Base-by-base conservation (phyloP, 495 filamentous ascomycete species). In the Geopyxis carbonaria region DNA sequence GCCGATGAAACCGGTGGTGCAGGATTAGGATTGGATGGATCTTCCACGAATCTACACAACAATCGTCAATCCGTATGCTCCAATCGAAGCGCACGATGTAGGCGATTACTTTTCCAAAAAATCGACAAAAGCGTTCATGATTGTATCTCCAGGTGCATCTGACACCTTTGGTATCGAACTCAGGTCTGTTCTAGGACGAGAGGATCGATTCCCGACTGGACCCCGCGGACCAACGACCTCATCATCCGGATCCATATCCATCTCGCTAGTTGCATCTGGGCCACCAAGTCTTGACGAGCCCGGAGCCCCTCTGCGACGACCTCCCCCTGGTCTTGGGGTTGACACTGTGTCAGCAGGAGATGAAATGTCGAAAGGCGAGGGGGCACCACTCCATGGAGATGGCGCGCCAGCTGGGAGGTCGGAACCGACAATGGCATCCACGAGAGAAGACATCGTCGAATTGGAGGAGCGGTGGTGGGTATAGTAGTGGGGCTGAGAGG, bases 121-220 rank as follows among this genome's bases (percentile, higher is more conserved):
- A 44, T 72, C 72, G 57, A 92, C 78, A 56, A 97, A 95, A 15
- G 76, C 69, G 41, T 79, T 67, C 51, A 84, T 81, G 19, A 94
- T 76, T 36, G 78, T 78, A 45, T 91, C 74, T 31, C 82, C 89
- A 5, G 85, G 79, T 40, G 69, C 66, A 61, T 99, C 91, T 28
- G 85, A 74, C n/a, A 93, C 83, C 40, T 73, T 68, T 7, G 85
- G 80, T 30, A 94, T 73, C 35, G 71, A 67, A 27, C 69, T 51
- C 30, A 56, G 18, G 30, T 56, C 53, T 24, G 42, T 30, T 24
- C 53, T 29, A 8, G 47, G 52, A 1, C 52, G 44, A 24, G 44
- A 43, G 14, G 53, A 34, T 20, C 51, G 35, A n/a, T 14, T 25
- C 1, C 47, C 52, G 11, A 39, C 40, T 10, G 33, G 14, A 15